Evolutionary conservation across 768 basidiomycete genomes (phyloP), one percentile per base, ranked within the genome.

Genomic region (Gloeostereum incarnatum): DNA sequence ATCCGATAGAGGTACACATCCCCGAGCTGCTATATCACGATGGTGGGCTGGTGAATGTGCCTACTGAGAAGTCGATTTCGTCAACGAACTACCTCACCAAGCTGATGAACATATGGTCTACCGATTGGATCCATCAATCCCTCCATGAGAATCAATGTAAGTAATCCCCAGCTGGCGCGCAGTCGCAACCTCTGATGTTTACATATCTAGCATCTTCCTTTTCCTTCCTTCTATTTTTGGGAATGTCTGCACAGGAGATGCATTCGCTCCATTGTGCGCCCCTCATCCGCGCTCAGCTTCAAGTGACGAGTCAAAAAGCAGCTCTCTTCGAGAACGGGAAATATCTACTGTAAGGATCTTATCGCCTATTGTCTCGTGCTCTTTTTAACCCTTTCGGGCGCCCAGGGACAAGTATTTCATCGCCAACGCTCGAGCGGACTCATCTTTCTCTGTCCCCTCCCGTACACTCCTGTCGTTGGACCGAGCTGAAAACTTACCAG

Each of bases 91-190:
- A 73, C 37, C 49, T 89, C 31, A 60, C 62, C 35, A 81, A 75
- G 40, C 61, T 92, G 44, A 78, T 89, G 61, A 91, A 84, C 55
- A 93, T 99, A 40, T 99, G 96, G 94, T 71, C 78, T 1, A 70
- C 81, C 0, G 85, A 89, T 46, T 76, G 82, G 73, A 80, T 97
- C 29, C 65, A 81, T 41, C 63, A 59, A 24, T 90, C 89, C 4
- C 52, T 89, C 14, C 63, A 71, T 31, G 68, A 80, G n/a, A 63
- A 75, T 55, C 67, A 33, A 27, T 49, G 35, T 47, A 8, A n/a
- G 20, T 40, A 11, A 7, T 36, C 14, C 20, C 16, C 4, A 17
- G 37, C 29, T 36, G 17, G 25, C 19, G 18, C 16, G 5, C 10
- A 22, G 13, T 31, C 35, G 19, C 36, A 31, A 46, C 5, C 38